Base-by-base conservation (phyloP, 108 stramenopile species). In the Discostella pseudostelligera region DNA sequence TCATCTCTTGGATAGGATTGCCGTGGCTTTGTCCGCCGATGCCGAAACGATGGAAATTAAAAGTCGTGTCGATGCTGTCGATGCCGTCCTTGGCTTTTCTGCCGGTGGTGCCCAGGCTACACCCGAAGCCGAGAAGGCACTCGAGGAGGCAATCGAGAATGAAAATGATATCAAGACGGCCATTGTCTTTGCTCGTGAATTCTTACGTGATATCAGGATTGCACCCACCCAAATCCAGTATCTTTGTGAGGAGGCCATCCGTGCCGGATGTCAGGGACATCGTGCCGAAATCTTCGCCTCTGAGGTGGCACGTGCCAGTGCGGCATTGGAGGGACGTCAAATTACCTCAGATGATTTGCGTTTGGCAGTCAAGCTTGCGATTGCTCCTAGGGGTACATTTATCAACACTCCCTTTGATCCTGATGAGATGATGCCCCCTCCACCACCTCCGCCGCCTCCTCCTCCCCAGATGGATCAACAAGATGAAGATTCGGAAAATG, bases 201-300 rank as follows among this genome's bases (percentile, higher is more conserved):
- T 92, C 67, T 80, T 97, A 56, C 84, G 82, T 59, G 95, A 95
- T 44, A 35, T 92, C 39, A 87, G 53, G 26, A 43, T 95, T 37
- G 80, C 87, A 20, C 86, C 86, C 4, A 93, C 90, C 29, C 97
- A 98, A 81, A 67, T 96, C 29, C 89, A 92, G 78, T 98, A 98
- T 70, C 67, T 98, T 1, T 98, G 97, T 62, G 95, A 97, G 65
- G 97, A 98, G 73, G 93, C 96, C 12, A 94, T 89, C 39, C 85
- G 96, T 36, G 95, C 95, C 25, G 95, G 95, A 54, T 95, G 94
- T 62, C 93, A 98, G 73, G 97, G 90, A 70, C 96, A 97, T 65
- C 93, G 97, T 61, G 97, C 96, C 25, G 97, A 98, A 51, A 96
- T 98, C 64, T 96, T 96, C 72, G 96, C 97, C 0, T 67, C 69